Evolutionary conservation across 345 rosid species (phyloP), one percentile per base, ranked within the genome.

Genomic region (Moricandia moricandioides): DNA sequence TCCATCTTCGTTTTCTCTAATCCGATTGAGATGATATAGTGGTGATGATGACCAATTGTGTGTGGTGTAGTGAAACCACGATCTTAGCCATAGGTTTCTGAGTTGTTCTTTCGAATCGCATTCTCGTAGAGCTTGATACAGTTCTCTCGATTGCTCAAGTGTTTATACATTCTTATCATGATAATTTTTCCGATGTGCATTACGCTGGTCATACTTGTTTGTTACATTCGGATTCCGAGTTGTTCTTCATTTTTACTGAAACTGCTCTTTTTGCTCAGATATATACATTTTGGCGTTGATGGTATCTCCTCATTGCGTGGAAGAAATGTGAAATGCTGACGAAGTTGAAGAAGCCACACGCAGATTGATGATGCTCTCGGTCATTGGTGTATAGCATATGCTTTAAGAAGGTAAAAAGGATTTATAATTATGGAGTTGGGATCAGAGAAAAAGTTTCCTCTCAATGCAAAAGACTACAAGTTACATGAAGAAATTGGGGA

Each of bases 401-500:
- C 51, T 79, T 13, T 84, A 73, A 55, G 83, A 80, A 67, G 73
- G 12, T 57, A 0, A 3, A 57, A 68, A 52, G 70, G 55, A 3
- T 3, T 21, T 10, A 54, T 5, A 37, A 43, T 43, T 58, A 94
- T 94, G 98, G 92, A 85, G 57, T 73, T 72, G 18, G 72, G 49
- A 73, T 81, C 74, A 18, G 97, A 88, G 80, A 95, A 89, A 75
- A 89, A 82, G 62, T 90, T 71, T 79, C 96, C 99, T 70, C 83
- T 88, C 65, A 59, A 39, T 78, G 91, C 96, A 51, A 86, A 85
- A 72, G 96, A 95, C 77, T 95, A 95, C 81, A 90, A 80, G 77
- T 82, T 88, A 74, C 86, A 82, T 66, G 98, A 94, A 86, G 98
- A 94, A 76, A 88, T 94, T 75, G 98, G 98, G 47, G 98, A 94